Base-by-base conservation (phyloP, 2,329 filamentous ascomycete genomes). In the Thelonectria blattea region DNA sequence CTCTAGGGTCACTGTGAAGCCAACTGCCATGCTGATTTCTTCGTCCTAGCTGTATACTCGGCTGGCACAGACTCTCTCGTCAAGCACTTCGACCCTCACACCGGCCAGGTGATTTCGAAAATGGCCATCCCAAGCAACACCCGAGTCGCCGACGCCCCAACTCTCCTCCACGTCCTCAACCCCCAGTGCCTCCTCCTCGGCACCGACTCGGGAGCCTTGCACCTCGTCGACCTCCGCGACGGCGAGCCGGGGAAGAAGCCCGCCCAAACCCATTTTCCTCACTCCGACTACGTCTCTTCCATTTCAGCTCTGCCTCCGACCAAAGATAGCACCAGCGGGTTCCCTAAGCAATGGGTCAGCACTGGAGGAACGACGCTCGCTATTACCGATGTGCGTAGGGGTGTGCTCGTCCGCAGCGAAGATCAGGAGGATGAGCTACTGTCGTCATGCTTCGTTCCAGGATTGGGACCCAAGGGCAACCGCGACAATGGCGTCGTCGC, bases 361-460 rank as follows among this genome's bases (percentile, higher is more conserved):
- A 97, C 93, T 0, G 95, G 95, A 34, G 93, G 93, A 46, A 94
- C 92, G 2, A 98, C 94, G 0, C 80, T 99, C 18, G 92, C 93
- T 1, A 89, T 97, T 39, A 96, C 93, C 0, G 95, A 99, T 74
- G 81, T 97, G 46, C 87, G 94, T 22, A 85, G 91, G 49, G 94
- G 94, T 14, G 91, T 97, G 6, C 80, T 98, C 45, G 90, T 93
- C 3, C 90, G 90, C 61, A 97, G 92, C 67, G 95, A 97, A 72
- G 93, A 98, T 71, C 95, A 98, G 73, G 95, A 96, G 70, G 93
- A 97, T 66, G 92, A 98, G 76, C 79, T 98, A 60, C 83, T 97
- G n/a, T 91, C 90, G 70, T 90, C 91, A 1, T 81, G 87, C 48
- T 91, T 92, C 71, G 87, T 98, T 17, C 85, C 88, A 0, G 93